Percentiles rank a stretch among this genome's conserved stretches.
Conservation (phyloP, 345 rosid species). For the Lumnitzera littorea region DNA sequence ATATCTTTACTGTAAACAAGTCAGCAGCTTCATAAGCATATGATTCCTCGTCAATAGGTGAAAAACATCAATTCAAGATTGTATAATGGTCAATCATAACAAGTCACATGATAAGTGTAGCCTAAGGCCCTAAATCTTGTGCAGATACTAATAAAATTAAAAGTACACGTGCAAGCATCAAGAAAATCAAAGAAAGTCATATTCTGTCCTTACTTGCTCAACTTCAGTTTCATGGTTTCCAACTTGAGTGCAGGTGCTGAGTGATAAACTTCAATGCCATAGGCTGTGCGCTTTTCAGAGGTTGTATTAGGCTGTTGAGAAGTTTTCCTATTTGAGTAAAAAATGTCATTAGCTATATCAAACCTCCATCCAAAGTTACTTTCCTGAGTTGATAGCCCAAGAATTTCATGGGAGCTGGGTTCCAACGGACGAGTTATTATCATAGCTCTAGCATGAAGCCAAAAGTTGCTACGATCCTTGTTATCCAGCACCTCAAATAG, state of each 20-base stretch:
- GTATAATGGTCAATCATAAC: too few relatives aligned
- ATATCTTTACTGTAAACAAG: slow-evolving; percentile 72
- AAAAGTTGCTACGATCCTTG: slow-evolving; percentile 55
- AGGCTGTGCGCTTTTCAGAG: slow-evolving; percentile 63
- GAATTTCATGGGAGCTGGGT: slow-evolving; percentile 31
- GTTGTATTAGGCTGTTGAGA: slow-evolving; percentile 79
- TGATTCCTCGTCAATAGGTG: background rate
- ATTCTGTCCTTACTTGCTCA: slow-evolving; percentile 79
- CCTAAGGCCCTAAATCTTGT: background rate
- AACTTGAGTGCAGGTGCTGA: slow-evolving; percentile 93
- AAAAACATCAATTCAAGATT: background rate
- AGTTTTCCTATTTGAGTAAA: slow-evolving; percentile 77
- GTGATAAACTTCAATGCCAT: slow-evolving; percentile 78
- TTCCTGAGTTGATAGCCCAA: slow-evolving; percentile 35
- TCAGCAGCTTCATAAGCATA: too few relatives aligned
- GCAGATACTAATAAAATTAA: background rate
- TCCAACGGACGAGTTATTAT: slow-evolving; percentile 49
- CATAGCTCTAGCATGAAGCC: slow-evolving; percentile 93
- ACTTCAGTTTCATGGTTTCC: slow-evolving; percentile 81
- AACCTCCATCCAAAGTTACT: slow-evolving; percentile 68
- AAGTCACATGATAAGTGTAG: background rate
- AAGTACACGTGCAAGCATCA: background rate
- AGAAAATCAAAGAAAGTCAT: slow-evolving; percentile 5
- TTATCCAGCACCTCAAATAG: slow-evolving; percentile 77
- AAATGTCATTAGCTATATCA: slow-evolving; percentile 91